phyloP scores from a whole-genome alignment of 768 basidiomycete species.

The Serendipita sp. region DNA sequence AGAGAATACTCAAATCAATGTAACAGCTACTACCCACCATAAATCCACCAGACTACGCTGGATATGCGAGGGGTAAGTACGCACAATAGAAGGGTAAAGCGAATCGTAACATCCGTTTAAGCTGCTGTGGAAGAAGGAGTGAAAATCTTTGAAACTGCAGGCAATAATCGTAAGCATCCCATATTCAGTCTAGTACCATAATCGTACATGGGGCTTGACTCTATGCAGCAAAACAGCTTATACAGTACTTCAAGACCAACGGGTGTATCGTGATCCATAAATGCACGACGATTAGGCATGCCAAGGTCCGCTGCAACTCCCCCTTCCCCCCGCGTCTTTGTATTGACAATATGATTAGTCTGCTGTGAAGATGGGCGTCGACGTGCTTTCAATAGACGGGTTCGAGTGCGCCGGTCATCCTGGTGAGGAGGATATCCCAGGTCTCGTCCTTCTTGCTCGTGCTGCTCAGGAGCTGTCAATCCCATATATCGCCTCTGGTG shows the following conservation, averaged over 20 bases:
- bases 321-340: neutral
- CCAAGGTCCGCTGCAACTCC: conserved; percentile 34
- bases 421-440: conserved; percentile 86
- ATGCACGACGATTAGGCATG: conserved; percentile 74
- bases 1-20: neutral
- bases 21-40: conserved; percentile 59
- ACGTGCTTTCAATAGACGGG: conserved; percentile 76
- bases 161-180: conserved; percentile 56
- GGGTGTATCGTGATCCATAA: conserved; percentile 57
- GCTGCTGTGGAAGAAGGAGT: conserved; percentile 77
- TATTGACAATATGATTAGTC: conserved; percentile 20
- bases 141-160: conserved; percentile 84
- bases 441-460: conserved; percentile 69
- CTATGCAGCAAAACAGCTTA: conserved; percentile 17
- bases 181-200: neutral
- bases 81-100: conserved; percentile 38
- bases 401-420: conserved; percentile 92
- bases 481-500: conserved; percentile 84
- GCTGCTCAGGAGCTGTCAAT: conserved; percentile 69
- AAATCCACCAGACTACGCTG: conserved; percentile 48
- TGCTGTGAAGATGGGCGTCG: conserved; percentile 66
- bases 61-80: conserved; percentile 31
- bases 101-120: conserved; percentile 12
- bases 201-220: neutral
- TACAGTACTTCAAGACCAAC: conserved; percentile 23